Evolutionary conservation across 2,329 filamentous ascomycete genomes (phyloP).

Genomic region (Pyrenophora seminiperda): DNA sequence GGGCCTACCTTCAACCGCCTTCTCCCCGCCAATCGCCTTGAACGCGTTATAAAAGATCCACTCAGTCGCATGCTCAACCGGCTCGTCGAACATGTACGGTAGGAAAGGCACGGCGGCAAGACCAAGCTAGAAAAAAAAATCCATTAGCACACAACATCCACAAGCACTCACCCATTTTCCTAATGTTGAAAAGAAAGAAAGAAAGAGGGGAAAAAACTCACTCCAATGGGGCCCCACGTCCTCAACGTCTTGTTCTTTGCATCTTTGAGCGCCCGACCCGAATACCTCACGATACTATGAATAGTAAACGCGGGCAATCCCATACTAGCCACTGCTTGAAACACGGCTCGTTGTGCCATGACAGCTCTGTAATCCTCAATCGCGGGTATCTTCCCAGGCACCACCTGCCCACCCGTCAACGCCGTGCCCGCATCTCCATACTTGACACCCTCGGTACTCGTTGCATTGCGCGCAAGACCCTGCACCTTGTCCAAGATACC

Average conservation of each 20-base stretch:
- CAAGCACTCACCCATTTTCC: no score
- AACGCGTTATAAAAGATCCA: constrained; percentile 88
- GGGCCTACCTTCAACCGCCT: constrained; percentile 56
- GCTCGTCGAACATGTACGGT: constrained; percentile 85
- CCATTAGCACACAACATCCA: constrained; percentile 4
- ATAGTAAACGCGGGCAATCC: constrained; percentile 92
- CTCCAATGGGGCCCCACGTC: constrained; percentile 89
- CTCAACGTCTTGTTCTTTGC: constrained; percentile 75
- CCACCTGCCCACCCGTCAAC: constrained; percentile 30
- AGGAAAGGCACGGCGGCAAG: constrained; percentile 75
- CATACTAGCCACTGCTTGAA: constrained; percentile 92
- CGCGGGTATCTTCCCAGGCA: constrained; percentile 62
- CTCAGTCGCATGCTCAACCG: constrained; percentile 89
- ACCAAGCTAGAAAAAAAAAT: constrained; percentile 56
- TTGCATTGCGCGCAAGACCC: constrained; percentile 31
- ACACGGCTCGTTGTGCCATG: constrained; percentile 87
- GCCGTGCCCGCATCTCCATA: constrained; percentile 22
- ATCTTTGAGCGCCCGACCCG: constrained; percentile 82
- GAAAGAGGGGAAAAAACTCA: constrained; percentile 62
- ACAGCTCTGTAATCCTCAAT: constrained; percentile 90
- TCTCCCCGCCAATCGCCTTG: constrained; percentile 69
- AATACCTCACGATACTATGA: constrained; percentile 89
- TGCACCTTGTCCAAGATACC: constrained; percentile 26
- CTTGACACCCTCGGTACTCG: constrained; percentile 30
- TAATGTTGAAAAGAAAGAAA: background rate